phyloP scores from a whole-genome alignment of 108 stramenopile genomes.

The Nitzschia putrida region DNA sequence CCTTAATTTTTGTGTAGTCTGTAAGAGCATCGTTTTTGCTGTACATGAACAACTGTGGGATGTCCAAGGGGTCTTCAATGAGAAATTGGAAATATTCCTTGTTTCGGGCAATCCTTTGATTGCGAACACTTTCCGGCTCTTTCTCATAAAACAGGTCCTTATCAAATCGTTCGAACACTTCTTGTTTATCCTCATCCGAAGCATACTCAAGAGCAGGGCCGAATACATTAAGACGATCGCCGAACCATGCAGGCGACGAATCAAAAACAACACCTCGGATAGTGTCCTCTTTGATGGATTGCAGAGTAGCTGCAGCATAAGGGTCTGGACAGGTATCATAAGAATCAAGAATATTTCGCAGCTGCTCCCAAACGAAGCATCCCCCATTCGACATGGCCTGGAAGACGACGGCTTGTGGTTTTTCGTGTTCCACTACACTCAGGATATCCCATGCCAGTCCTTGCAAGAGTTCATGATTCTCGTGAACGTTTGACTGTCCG shows the following conservation, averaged over 20 bases:
- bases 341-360: constrained; percentile 50
- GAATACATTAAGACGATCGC: constrained; percentile 34
- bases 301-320: not conserved
- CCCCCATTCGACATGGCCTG: constrained; percentile 86
- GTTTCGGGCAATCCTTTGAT: constrained; percentile 31
- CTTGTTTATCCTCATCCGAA: constrained; percentile 25
- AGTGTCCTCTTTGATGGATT: constrained; percentile 8
- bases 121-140: constrained; percentile 12
- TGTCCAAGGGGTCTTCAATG: constrained; percentile 36
- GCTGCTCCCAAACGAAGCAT: constrained; percentile 82
- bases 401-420: constrained; percentile 47
- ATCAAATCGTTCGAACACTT: constrained; percentile 19
- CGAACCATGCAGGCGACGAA: constrained; percentile 63
- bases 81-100: constrained; percentile 57
- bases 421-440: constrained; percentile 40
- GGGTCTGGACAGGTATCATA: constrained; percentile 2
- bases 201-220: constrained; percentile 44
- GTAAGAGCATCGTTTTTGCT: constrained; percentile 62
- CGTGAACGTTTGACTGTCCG: not conserved
- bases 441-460: constrained; percentile 53
- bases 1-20: constrained; percentile 34
- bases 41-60: constrained; percentile 72
- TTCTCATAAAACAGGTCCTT: constrained; percentile 4
- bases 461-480: constrained; percentile 32
- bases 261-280: constrained; percentile 72